A percentile compares a stretch with the other conserved stretches of the same genome.
Conservation (phyloP, 345 rosid species). For the Eucalyptus cloeziana region DNA sequence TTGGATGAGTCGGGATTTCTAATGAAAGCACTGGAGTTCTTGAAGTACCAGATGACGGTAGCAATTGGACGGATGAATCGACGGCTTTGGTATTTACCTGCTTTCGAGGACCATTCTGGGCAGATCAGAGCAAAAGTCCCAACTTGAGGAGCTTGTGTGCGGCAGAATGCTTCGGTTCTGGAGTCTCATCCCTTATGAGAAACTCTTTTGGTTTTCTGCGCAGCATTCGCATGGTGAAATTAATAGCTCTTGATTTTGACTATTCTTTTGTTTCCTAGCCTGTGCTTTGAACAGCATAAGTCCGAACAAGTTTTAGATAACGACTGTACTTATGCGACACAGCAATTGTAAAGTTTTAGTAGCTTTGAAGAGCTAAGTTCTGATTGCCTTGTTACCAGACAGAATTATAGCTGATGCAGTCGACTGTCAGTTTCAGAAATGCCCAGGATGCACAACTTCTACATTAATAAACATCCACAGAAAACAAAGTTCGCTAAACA, state of each 20-base stretch:
- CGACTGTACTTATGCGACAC: not conserved
- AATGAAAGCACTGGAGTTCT: constrained; percentile 28
- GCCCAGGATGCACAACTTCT: not conserved
- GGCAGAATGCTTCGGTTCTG: not conserved
- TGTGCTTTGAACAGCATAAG: not conserved
- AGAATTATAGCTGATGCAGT: not conserved
- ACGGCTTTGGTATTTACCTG: constrained; percentile 7
- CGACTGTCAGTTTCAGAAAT: not conserved
- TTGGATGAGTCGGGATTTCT: constrained; percentile 34
- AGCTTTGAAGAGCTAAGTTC: not conserved
- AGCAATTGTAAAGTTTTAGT: not conserved
- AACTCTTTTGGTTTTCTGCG: not conserved
- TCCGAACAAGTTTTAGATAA: not conserved
- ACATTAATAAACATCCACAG: not conserved
- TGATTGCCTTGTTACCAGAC: not conserved
- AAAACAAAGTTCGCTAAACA: not conserved
- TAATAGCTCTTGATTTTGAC: not conserved
- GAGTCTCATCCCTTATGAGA: constrained; percentile 30
- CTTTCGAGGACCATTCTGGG: not conserved
- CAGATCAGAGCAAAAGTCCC: constrained; percentile 14
- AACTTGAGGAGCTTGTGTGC: constrained; percentile 7
- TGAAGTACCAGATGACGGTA: constrained; percentile 11
- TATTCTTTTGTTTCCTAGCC: not conserved
- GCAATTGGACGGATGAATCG: constrained; percentile 5
- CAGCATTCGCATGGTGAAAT: not conserved